A percentile compares a stretch with the other conserved stretches of the same genome.
Conservation (phyloP, 2,329 filamentous ascomycete genomes). For the Clarireedia monteithiana region DNA sequence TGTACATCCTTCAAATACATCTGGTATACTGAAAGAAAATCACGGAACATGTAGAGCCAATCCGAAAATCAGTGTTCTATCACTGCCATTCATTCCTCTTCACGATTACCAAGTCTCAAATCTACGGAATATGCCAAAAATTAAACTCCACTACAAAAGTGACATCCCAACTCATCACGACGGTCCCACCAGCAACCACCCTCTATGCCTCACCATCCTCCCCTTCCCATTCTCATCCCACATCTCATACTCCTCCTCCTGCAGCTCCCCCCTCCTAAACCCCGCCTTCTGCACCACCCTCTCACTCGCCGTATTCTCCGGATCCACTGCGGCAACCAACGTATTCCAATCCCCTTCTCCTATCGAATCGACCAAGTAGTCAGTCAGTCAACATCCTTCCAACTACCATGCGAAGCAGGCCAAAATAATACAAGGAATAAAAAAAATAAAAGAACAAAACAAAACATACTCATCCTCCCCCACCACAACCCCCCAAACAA, state of each 20-base stretch:
- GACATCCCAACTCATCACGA: not conserved
- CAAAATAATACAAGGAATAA: not conserved
- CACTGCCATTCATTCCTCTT: too few relatives aligned
- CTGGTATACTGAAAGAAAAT: too few relatives aligned
- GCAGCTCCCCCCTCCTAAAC: constrained; percentile 13
- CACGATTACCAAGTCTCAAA: too few relatives aligned
- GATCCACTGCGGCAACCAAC: constrained; percentile 11
- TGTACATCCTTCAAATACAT: too few relatives aligned
- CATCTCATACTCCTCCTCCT: constrained; percentile 5
- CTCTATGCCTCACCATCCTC: constrained; percentile 2
- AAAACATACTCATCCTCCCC: constrained; percentile 2
- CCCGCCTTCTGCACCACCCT: constrained; percentile 18
- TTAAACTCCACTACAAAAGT: too few relatives aligned
- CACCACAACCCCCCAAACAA: constrained; percentile 12
- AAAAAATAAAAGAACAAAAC: too few relatives aligned
- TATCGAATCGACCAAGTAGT: not conserved
- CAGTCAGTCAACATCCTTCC: not conserved
- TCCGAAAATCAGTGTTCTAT: too few relatives aligned
- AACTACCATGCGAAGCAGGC: not conserved
- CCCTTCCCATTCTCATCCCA: not conserved
- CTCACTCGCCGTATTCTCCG: constrained; percentile 18
- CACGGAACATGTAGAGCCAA: too few relatives aligned
- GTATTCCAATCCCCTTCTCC: constrained; percentile 8
- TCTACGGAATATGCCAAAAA: too few relatives aligned
- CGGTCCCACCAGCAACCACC: not conserved